Conservation (phyloP, 2,329 filamentous ascomycete genomes). For the Anisogramma anomala region DNA sequence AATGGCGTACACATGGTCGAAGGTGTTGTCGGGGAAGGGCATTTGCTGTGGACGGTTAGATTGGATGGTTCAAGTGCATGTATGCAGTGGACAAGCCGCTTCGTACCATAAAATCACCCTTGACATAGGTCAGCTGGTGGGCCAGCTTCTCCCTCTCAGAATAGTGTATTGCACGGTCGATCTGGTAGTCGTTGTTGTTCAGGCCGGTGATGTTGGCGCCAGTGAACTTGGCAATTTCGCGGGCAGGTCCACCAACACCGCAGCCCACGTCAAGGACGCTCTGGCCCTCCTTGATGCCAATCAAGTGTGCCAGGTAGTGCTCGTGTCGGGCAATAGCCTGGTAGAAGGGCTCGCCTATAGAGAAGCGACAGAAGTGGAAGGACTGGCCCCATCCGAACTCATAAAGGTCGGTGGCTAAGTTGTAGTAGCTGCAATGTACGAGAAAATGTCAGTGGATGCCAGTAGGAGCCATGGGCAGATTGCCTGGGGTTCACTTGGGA, state of each 20-base stretch:
- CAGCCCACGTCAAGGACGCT: slow-evolving; percentile 92
- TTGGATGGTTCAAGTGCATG: neutral
- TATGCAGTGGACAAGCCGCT: too few species aligned
- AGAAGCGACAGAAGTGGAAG: slow-evolving; percentile 97
- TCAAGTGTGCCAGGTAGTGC: slow-evolving; percentile 88
- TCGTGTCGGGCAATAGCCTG: slow-evolving; percentile 93
- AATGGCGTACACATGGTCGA: slow-evolving; percentile 94
- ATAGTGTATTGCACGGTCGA: slow-evolving; percentile 80
- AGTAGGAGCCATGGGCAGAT: too few species aligned
- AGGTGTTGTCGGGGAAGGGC: slow-evolving; percentile 81
- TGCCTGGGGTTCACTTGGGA: too few species aligned
- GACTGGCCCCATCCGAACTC: slow-evolving; percentile 94
- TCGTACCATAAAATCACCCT: slow-evolving; percentile 86
- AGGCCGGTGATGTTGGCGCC: slow-evolving; percentile 80
- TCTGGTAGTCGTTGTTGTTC: slow-evolving; percentile 99
- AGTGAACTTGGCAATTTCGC: slow-evolving; percentile 93
- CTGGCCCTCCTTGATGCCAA: slow-evolving; percentile 76
- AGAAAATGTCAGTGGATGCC: slow-evolving; percentile 15
- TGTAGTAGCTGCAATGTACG: slow-evolving; percentile 62
- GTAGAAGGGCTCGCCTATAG: slow-evolving; percentile 72
- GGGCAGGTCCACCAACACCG: slow-evolving; percentile 87
- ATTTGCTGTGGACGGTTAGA: slow-evolving; percentile 53
- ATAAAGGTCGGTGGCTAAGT: slow-evolving; percentile 90
- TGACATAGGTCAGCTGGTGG: slow-evolving; percentile 72
- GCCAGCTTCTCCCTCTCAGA: slow-evolving; percentile 70